Conservation (phyloP, 179 eudicot species). For the Beta lomatogona region DNA sequence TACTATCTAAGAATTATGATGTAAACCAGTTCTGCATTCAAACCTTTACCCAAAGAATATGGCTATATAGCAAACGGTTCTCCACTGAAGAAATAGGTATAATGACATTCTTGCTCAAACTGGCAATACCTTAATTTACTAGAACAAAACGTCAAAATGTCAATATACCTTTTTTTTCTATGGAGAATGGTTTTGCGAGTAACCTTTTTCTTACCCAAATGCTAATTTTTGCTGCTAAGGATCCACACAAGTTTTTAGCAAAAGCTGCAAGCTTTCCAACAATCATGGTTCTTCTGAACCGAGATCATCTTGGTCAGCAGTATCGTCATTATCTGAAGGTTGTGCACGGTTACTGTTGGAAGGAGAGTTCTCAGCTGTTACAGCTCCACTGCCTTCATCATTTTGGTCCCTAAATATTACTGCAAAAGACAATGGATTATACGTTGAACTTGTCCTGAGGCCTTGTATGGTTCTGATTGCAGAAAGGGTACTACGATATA, state of each 20-base stretch:
- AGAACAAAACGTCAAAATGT: too few species aligned
- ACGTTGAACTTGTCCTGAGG: conserved; percentile 78
- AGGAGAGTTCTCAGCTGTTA: conserved; percentile 75
- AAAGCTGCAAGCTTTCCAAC: neutral
- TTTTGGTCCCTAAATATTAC: conserved; percentile 63
- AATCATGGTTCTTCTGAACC: conserved; percentile 27
- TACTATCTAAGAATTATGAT: too few species aligned
- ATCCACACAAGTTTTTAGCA: neutral
- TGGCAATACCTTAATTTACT: too few species aligned
- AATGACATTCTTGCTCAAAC: too few species aligned
- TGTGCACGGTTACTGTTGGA: conserved; percentile 35
- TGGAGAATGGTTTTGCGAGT: too few species aligned
- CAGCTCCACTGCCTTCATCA: conserved; percentile 67
- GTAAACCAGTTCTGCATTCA: too few species aligned
- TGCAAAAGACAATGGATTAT: conserved; percentile 74
- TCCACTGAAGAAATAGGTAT: too few species aligned
- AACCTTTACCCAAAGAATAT: too few species aligned
- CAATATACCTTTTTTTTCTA: too few species aligned
- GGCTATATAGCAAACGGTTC: too few species aligned
- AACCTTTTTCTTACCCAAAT: neutral
- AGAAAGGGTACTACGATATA: conserved; percentile 70
- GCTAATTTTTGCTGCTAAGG: neutral
- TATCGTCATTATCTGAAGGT: conserved; percentile 30
- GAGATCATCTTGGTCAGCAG: conserved; percentile 32
- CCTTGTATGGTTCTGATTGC: conserved; percentile 86